Conservation (phyloP, 495 filamentous ascomycete genomes). For the Penicillium antarcticum region DNA sequence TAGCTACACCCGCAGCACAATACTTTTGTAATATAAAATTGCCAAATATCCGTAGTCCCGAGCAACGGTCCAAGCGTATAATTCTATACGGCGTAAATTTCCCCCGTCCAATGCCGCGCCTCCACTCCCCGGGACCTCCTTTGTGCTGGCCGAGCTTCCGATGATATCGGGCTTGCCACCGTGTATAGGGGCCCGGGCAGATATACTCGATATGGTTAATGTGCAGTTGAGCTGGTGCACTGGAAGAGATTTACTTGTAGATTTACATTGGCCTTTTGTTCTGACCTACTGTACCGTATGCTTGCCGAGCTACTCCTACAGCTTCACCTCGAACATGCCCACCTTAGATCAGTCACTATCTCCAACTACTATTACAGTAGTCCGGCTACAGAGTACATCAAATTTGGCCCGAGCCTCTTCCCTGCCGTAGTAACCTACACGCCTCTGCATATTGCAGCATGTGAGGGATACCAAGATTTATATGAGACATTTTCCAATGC, state of each 20-base stretch:
- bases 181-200: not conserved
- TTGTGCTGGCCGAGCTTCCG: constrained; percentile 26
- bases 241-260: too few relatives aligned
- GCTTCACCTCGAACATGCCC: not conserved
- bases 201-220: too few relatives aligned
- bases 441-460: not conserved
- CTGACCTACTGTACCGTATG: too few relatives aligned
- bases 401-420: not conserved
- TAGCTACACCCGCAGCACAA: not conserved
- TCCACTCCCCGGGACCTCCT: constrained; percentile 26
- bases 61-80: constrained; percentile 27
- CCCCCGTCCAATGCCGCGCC: constrained; percentile 21
- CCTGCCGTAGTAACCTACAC: not conserved
- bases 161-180: constrained; percentile 13
- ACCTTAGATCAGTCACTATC: not conserved
- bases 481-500: constrained; percentile 24
- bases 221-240: too few relatives aligned
- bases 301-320: not conserved
- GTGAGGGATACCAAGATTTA: constrained; percentile 1
- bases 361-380: too few relatives aligned
- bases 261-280: too few relatives aligned
- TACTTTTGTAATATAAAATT: too few relatives aligned
- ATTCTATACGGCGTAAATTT: constrained; percentile 18
- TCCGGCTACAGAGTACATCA: not conserved
- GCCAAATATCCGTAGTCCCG: constrained; percentile 11